Base-by-base conservation (phyloP, 1,139 yeast species). In the Wickerhamiella pararugosa region DNA sequence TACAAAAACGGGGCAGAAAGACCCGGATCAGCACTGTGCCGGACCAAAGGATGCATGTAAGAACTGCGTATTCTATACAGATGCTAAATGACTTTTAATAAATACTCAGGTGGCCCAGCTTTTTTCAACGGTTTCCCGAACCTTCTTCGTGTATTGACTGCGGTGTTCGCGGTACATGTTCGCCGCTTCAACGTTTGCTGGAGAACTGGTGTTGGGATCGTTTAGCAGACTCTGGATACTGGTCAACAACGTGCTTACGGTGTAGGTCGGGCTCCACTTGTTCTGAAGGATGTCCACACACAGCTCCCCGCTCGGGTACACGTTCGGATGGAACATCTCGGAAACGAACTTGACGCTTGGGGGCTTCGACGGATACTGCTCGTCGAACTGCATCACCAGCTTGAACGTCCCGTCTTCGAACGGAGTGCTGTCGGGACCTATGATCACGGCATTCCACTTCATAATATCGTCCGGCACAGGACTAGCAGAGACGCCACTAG, bases 191-290 rank as follows among this genome's bases (percentile, higher is more conserved):
- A 84, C 97, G 55, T 90, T 92, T 1, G 99, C 99, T 4, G 99
- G 99, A 27, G 94, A 82, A 44, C 86, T 77, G 44, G 90, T 92
- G 60, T 90, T 90, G 7, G 99, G 99, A 59, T 90, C 99, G 60
- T 90, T 90, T 51, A 90, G 67, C 48, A 90, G 70, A 49, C 60
- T 57, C 46, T 64, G 69, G 45, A 80, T 73, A 33, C 95, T 82
- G 1, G 98, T 90, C 53, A 90, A 67, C 44, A 90, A 90, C 28
- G 95, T 86, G n/a, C 95, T 87, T 34, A 90, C 99, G 57, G 92
- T 98, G 58, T 90, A 92, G 0, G 98, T 92, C 10, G 99, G 99
- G 25, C 94, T 81, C 99, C 99, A 90, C 57, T 97, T 71, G 64
- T 90, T 92, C 58, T 90, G 98, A 51, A 90, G 68, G 51, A 90